Conservation (phyloP, 768 basidiomycete genomes). For the Candolleomyces aberdarensis region DNA sequence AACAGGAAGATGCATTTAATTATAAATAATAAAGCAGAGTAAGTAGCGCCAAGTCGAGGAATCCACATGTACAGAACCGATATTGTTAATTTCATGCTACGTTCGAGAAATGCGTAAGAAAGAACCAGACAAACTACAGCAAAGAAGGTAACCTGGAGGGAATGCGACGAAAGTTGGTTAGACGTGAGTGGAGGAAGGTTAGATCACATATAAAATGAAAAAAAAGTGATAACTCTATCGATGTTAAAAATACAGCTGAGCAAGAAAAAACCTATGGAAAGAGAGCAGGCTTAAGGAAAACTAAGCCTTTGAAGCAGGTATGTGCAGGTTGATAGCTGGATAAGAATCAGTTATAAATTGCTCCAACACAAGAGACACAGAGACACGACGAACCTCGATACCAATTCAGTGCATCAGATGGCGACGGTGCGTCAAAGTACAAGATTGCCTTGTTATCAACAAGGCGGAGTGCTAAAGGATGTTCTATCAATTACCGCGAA, state of each 20-base stretch:
- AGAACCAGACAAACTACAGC: background rate
- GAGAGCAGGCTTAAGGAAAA: slow-evolving; percentile 36
- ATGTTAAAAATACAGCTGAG: background rate
- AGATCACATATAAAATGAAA: background rate
- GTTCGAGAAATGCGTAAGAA: background rate
- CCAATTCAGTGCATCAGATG: slow-evolving; percentile 86
- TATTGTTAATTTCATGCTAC: background rate
- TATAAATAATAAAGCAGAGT: slow-evolving; percentile 8
- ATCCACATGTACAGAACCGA: slow-evolving; percentile 9
- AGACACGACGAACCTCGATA: slow-evolving; percentile 66
- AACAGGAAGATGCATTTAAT: background rate
- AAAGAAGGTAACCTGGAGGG: too few relatives aligned
- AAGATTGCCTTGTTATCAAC: slow-evolving; percentile 92
- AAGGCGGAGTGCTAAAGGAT: slow-evolving; percentile 64
- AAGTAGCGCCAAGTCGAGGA: background rate
- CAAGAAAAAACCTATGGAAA: background rate
- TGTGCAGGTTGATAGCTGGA: slow-evolving; percentile 84
- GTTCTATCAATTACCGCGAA: too few relatives aligned
- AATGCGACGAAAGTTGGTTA: background rate
- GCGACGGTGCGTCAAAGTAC: slow-evolving; percentile 82
- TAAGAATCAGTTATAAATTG: slow-evolving; percentile 6
- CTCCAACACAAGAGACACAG: background rate
- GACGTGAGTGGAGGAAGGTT: background rate
- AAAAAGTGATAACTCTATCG: background rate
- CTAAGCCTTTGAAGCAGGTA: slow-evolving; percentile 65